Evolutionary conservation across 768 basidiomycete species (phyloP).

Genomic region (Hygrophorus pudorinus): DNA sequence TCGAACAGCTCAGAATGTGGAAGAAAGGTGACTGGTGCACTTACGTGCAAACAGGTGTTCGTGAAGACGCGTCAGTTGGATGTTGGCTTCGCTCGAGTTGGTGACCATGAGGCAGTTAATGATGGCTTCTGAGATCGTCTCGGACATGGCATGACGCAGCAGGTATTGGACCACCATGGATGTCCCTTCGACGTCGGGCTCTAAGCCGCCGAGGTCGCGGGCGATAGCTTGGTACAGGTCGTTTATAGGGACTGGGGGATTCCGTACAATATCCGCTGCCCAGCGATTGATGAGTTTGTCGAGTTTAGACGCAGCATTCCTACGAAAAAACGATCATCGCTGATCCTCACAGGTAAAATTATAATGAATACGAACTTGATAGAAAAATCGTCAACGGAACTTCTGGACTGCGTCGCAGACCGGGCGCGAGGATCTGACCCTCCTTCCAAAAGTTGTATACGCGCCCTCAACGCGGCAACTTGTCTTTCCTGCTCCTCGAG

Average conservation of each 20-base stretch:
- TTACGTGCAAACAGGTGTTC: constrained; percentile 79
- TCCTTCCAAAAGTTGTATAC: constrained; percentile 71
- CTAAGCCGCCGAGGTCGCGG: constrained; percentile 43
- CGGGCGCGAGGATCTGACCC: constrained; percentile 26
- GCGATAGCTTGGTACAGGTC: constrained; percentile 50
- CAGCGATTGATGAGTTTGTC: constrained; percentile 82
- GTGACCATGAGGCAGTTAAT: constrained; percentile 83
- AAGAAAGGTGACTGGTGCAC: constrained; percentile 24
- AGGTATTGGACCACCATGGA: constrained; percentile 73
- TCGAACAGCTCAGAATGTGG: constrained; percentile 1
- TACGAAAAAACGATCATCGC: constrained; percentile 1
- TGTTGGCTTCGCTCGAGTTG: constrained; percentile 74
- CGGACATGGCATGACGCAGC: constrained; percentile 71
- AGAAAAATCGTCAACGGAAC: constrained; percentile 78
- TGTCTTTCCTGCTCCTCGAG: constrained; percentile 80
- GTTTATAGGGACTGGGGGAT: constrained; percentile 42
- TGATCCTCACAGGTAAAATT: constrained; percentile 7
- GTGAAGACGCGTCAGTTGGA: constrained; percentile 78
- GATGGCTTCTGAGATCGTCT: constrained; percentile 67
- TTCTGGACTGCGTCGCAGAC: constrained; percentile 37
- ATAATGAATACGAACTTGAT: constrained; percentile 46
- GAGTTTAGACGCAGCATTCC: constrained; percentile 71
- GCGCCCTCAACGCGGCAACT: constrained; percentile 59
- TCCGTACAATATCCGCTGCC: constrained; percentile 66
- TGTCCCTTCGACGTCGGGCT: constrained; percentile 34